Conservation (phyloP, 768 basidiomycete species). For the Boletus huronensis region DNA sequence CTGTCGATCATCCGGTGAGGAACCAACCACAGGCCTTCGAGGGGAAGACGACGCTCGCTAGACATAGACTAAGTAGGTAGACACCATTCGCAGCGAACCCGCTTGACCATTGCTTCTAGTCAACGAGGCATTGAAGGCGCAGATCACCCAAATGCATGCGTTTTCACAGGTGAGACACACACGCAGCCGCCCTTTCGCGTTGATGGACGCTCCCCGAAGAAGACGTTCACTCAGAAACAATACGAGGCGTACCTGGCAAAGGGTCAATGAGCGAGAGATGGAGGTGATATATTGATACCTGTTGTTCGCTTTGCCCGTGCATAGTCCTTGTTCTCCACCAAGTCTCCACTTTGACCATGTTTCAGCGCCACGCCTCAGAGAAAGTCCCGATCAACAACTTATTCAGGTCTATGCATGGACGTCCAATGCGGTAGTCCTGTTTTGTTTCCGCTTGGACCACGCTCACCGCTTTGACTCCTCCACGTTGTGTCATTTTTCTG, state of each 20-base stretch:
- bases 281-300: background rate
- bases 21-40: constrained; percentile 55
- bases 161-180: constrained; percentile 70
- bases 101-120: constrained; percentile 42
- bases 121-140: constrained; percentile 67
- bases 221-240: constrained; percentile 70
- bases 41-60: constrained; percentile 74
- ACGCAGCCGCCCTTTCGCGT: background rate
- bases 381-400: background rate
- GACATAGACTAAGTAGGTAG: constrained; percentile 64
- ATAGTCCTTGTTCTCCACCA: constrained; percentile 7
- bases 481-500: background rate
- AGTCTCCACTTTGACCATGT: constrained; percentile 2
- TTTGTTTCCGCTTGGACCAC: constrained; percentile 13
- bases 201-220: constrained; percentile 38
- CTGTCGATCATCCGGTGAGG: background rate
- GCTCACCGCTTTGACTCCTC: background rate
- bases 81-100: background rate
- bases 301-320: background rate
- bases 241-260: constrained; percentile 50
- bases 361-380: background rate
- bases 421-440: background rate
- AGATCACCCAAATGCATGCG: constrained; percentile 81
- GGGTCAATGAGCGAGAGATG: constrained; percentile 6
- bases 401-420: background rate